These are phyloP conservation scores for Pterocarpus macrocarpus DNA, from an alignment of 306 rosid genomes.

Conservation along the genomic window DNA sequence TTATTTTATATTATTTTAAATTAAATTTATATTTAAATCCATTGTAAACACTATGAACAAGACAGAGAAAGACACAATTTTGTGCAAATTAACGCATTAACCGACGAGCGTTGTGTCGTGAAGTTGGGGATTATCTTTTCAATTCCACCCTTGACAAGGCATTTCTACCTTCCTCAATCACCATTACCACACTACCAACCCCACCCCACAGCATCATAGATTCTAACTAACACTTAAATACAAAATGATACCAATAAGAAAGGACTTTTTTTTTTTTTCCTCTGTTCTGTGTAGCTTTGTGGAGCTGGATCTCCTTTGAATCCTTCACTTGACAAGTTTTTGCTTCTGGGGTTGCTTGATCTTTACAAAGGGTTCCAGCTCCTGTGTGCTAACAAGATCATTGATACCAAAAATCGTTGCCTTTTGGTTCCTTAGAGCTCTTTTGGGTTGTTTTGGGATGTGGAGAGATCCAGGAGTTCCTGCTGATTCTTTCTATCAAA, in stretches of 20 bases:
- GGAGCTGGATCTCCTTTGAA: slow-evolving; percentile 58
- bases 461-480: slow-evolving; percentile 88
- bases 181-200: slow-evolving; percentile 11
- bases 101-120: slow-evolving; percentile 4
- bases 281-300: not conserved
- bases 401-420: slow-evolving; percentile 20
- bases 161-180: slow-evolving; percentile 23
- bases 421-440: slow-evolving; percentile 8
- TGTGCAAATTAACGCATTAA: slow-evolving; percentile 22
- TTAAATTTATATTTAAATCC: too few species aligned
- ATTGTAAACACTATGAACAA: too few species aligned
- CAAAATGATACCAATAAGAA: not conserved
- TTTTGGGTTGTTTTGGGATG: slow-evolving; percentile 74
- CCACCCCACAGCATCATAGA: slow-evolving; percentile 24
- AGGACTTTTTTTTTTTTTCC: not conserved
- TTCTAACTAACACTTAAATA: not conserved
- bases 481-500: slow-evolving; percentile 94
- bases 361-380: slow-evolving; percentile 53
- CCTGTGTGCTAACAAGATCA: slow-evolving; percentile 29
- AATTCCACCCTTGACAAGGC: slow-evolving; percentile 35
- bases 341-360: slow-evolving; percentile 60
- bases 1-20: too few species aligned
- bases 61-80: too few species aligned
- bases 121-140: not conserved
- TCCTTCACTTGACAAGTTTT: slow-evolving; percentile 45